These are phyloP conservation scores for Pseudopyrenochaeta lycopersici DNA, from an alignment of 2,329 filamentous ascomycete genomes.

Conservation along the genomic window DNA sequence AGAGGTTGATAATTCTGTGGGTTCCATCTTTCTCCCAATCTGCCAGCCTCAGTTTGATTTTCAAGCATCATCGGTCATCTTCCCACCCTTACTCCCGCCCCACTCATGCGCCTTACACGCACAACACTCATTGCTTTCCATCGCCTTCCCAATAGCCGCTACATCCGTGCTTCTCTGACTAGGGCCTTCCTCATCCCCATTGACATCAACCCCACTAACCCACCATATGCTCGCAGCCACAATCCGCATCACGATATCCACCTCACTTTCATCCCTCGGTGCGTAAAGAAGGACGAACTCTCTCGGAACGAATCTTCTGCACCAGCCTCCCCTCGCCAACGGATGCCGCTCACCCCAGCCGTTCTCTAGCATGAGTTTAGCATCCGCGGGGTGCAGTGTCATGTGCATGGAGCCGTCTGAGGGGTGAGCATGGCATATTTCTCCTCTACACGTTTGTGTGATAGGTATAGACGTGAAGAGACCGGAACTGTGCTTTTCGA, in stretches of 20 bases:
- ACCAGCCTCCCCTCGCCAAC: constrained; percentile 72
- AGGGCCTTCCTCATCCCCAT: constrained; percentile 21
- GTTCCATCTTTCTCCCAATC: no score
- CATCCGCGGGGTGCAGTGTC: constrained; percentile 81
- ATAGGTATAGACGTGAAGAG: constrained; percentile 74
- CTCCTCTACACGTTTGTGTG: constrained; percentile 78
- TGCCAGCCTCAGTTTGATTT: no score
- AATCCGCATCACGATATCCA: constrained; percentile 72
- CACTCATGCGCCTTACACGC: constrained; percentile 36
- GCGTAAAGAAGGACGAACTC: constrained; percentile 87
- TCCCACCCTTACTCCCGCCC: constrained; percentile 29
- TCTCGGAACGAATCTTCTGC: constrained; percentile 72
- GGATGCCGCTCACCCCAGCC: constrained; percentile 81
- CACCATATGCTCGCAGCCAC: constrained; percentile 80
- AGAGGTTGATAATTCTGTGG: no score
- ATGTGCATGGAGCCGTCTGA: constrained; percentile 81
- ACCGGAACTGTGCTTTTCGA: constrained; percentile 83
- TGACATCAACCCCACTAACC: constrained; percentile 55
- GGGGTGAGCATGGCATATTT: constrained; percentile 82
- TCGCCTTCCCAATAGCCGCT: constrained; percentile 26
- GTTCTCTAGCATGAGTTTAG: constrained; percentile 72
- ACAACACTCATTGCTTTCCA: constrained; percentile 32
- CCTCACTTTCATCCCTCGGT: constrained; percentile 73
- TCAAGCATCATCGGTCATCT: constrained; percentile 38
- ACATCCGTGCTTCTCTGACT: constrained; percentile 35